Conservation (phyloP, 495 filamentous ascomycete genomes). For the Penicillium fimorum region DNA sequence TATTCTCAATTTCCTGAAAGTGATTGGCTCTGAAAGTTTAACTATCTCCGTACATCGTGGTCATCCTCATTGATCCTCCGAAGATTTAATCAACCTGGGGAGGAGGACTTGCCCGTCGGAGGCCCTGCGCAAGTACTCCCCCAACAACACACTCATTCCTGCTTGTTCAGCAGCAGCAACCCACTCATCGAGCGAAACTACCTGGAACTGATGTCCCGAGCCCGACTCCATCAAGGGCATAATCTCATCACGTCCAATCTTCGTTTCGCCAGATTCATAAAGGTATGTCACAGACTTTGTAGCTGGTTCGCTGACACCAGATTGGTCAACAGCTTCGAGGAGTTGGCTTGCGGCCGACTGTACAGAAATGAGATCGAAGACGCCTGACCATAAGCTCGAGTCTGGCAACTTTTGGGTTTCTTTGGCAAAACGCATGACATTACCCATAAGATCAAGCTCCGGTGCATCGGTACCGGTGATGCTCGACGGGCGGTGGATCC, state of each 20-base stretch:
- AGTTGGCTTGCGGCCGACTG: slow-evolving; percentile 22
- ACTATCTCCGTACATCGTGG: neutral
- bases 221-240: slow-evolving; percentile 18
- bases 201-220: slow-evolving; percentile 14
- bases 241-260: slow-evolving; percentile 17
- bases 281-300: neutral
- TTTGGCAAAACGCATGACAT: slow-evolving; percentile 23
- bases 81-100: slow-evolving; percentile 20
- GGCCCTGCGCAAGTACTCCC: slow-evolving; percentile 20
- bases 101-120: slow-evolving; percentile 19
- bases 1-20: neutral
- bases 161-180: slow-evolving; percentile 19
- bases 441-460: slow-evolving; percentile 28
- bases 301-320: neutral
- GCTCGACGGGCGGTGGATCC: slow-evolving; percentile 41
- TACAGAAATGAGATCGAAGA: slow-evolving; percentile 29
- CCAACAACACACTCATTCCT: slow-evolving; percentile 25
- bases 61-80: neutral
- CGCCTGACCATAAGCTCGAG: slow-evolving; percentile 19
- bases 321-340: slow-evolving; percentile 12
- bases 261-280: slow-evolving; percentile 23
- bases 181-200: slow-evolving; percentile 19
- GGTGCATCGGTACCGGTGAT: slow-evolving; percentile 24
- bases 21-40: neutral
- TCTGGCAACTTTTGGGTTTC: slow-evolving; percentile 21